phyloP scores from a whole-genome alignment of 352 stramenopile species.

The Globisporangium ultimum region DNA sequence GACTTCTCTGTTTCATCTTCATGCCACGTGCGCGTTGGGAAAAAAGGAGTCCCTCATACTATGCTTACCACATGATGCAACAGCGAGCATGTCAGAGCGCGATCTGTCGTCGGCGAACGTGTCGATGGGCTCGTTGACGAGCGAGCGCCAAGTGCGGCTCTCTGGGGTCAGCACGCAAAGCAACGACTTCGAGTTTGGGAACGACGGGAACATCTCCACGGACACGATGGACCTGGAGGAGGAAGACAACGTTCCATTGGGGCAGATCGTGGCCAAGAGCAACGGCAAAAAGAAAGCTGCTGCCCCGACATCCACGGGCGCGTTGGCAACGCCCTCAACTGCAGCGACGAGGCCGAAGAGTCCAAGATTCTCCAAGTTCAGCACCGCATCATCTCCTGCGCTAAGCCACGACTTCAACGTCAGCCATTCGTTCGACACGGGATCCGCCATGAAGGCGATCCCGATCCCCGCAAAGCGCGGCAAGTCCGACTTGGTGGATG shows the following conservation, averaged over 20 bases:
- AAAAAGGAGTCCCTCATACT: constrained; percentile 7
- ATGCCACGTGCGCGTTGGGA: constrained; percentile 6
- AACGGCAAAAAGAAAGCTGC: background rate
- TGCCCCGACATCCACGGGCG: background rate
- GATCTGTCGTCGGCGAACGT: constrained; percentile 32
- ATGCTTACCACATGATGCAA: too few relatives aligned
- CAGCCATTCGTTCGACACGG: constrained; percentile 19
- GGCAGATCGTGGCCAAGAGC: background rate
- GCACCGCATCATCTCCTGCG: constrained; percentile 16
- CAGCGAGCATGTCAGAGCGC: constrained; percentile 38
- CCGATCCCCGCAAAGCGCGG: constrained; percentile 21
- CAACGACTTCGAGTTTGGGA: constrained; percentile 25
- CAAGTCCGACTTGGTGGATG: constrained; percentile 17
- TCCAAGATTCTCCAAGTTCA: constrained; percentile 13
- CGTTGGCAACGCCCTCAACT: constrained; percentile 1
- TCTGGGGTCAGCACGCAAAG: constrained; percentile 26
- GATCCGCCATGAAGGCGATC: constrained; percentile 21
- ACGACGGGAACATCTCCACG: constrained; percentile 17
- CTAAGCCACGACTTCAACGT: constrained; percentile 17
- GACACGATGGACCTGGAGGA: constrained; percentile 23
- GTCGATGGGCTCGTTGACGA: constrained; percentile 42
- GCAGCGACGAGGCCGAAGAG: constrained; percentile 10
- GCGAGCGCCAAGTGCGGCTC: constrained; percentile 45
- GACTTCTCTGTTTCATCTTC: background rate
- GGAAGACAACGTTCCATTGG: background rate